Base-by-base conservation (phyloP, 2,329 filamentous ascomycete species). In the Penicillium sp. region DNA sequence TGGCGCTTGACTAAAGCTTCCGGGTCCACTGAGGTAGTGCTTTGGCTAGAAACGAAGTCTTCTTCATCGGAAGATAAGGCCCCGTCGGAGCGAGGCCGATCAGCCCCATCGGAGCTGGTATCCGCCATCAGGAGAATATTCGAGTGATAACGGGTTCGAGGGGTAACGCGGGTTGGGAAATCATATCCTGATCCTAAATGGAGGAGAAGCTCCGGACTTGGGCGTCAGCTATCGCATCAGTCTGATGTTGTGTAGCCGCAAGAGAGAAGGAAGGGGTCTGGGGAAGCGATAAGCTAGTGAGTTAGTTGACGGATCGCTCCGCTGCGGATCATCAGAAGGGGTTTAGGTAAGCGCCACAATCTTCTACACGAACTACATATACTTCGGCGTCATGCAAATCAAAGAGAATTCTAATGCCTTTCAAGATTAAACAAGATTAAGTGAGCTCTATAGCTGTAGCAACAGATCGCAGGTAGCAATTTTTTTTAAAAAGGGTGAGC, bases 51-150 rank as follows among this genome's bases (percentile, higher is more conserved):
- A 29, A 64, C 55, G 35, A 67, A 63, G 31, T 65, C 67, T 27
- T 71, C 68, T 25, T 70, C 70, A 43, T 71, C 70, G 7, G 67
- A 69, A 12, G 65, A 61, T 48, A 58, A 51, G 20, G 50, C 61
- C 15, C 60, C 47, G 53, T 69, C 65, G 49, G 66, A 59, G 52
- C 53, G 60, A 31, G 63, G 54, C 49, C 59, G 62, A 53, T 62
- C 61, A 56, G 64, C 62, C 42, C 63, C 53, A 59, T 62, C 63
- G 43, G 63, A 55, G 54, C 62, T 62, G 51, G 61, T 50, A 26
- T 60, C 63, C 45, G 68, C 63, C 69, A 72, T 71, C 33, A 61
- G 49, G 52, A 33, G 45, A 44, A 27, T 40, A 22, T 49, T 31
- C 35, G 51, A 53, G 45, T 37, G 45, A 48, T 18, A 25, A 51